Conservation (phyloP, 176 grass and related monocot species). For the Carex parvula region DNA sequence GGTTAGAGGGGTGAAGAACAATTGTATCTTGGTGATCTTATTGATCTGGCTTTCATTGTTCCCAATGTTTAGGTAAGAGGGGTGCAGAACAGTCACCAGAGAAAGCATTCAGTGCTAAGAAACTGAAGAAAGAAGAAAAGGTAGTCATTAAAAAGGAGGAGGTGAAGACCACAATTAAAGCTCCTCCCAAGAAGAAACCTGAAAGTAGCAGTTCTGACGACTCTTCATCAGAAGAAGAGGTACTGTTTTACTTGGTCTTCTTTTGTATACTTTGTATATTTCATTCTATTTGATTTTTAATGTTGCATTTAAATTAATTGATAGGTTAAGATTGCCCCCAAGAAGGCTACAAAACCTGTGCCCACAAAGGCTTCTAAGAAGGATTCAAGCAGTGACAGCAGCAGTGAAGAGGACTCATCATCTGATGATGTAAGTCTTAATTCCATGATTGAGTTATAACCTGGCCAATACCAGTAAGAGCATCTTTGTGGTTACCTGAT, state of each 20-base stretch:
- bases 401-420: slow-evolving; percentile 49
- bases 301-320: background rate
- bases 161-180: background rate
- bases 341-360: slow-evolving; percentile 42
- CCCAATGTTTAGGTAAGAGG: slow-evolving; percentile 16
- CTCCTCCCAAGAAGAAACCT: slow-evolving; percentile 33
- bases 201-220: slow-evolving; percentile 26
- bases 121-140: slow-evolving; percentile 25
- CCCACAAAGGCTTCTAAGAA: slow-evolving; percentile 29
- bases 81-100: slow-evolving; percentile 27
- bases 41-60: background rate
- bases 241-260: slow-evolving; percentile 1
- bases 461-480: background rate
- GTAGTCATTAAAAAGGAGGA: background rate
- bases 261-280: background rate
- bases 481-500: background rate
- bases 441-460: background rate
- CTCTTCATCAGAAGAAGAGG: slow-evolving; percentile 34
- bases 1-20: background rate
- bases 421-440: slow-evolving; percentile 66
- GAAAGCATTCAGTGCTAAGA: slow-evolving; percentile 20
- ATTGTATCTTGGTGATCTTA: background rate
- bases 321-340: slow-evolving; percentile 48
- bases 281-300: background rate
- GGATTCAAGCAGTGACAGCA: slow-evolving; percentile 48